phyloP scores from a whole-genome alignment of 352 stramenopile species.

The Phytophthora quininea region DNA sequence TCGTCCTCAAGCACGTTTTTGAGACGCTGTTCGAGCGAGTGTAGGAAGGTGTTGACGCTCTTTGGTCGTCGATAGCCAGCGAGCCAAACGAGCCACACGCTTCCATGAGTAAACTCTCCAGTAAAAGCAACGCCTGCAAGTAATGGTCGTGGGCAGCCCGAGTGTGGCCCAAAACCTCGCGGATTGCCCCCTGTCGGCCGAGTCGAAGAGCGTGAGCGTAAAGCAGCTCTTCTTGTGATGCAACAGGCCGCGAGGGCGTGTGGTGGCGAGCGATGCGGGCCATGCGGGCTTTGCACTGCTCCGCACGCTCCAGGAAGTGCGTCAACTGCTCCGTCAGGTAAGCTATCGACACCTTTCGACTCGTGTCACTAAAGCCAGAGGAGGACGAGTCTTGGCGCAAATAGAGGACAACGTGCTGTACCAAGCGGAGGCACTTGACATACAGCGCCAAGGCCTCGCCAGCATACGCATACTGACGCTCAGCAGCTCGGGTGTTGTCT shows the following conservation, averaged over 20 bases:
- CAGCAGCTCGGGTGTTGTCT: constrained; percentile 33
- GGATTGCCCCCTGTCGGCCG: constrained; percentile 66
- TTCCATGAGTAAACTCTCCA: constrained; percentile 71
- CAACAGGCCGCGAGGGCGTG: constrained; percentile 18
- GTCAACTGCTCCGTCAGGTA: constrained; percentile 70
- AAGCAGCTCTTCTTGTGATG: constrained; percentile 66
- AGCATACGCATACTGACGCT: constrained; percentile 65
- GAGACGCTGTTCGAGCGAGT: constrained; percentile 55
- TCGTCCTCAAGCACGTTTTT: constrained; percentile 51
- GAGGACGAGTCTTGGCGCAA: constrained; percentile 52
- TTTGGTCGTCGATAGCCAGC: constrained; percentile 57
- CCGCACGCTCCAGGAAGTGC: constrained; percentile 62
- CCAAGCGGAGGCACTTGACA: constrained; percentile 70
- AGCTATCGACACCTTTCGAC: constrained; percentile 62
- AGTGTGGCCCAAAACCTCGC: constrained; percentile 71
- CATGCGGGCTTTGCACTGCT: constrained; percentile 70
- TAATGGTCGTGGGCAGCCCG: constrained; percentile 64
- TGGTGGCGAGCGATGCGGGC: constrained; percentile 19
- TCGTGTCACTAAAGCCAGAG: constrained; percentile 46
- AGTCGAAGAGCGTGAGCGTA: constrained; percentile 69
- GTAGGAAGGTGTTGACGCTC: constrained; percentile 53
- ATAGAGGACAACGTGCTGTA: constrained; percentile 67
- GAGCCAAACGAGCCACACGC: constrained; percentile 8
- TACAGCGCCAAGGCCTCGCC: constrained; percentile 70
- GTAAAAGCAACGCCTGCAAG: constrained; percentile 57